phyloP scores from a whole-genome alignment of 2,329 filamentous ascomycete genomes.

The Diaporthe longicolla region DNA sequence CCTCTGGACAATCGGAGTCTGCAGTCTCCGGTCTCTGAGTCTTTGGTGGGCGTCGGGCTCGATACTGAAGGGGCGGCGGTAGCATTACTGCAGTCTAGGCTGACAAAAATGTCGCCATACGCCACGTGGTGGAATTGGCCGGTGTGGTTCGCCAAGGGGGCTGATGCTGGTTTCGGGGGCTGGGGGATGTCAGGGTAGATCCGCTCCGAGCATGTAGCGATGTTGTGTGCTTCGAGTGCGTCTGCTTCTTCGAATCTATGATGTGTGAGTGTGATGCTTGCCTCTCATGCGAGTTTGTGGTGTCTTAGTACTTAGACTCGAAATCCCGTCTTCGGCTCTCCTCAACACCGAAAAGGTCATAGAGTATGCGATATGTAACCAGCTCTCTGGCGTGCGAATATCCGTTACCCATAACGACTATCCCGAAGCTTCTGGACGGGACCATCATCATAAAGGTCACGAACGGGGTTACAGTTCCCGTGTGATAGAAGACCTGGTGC shows the following conservation, averaged over 20 bases:
- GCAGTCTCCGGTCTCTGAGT: neutral
- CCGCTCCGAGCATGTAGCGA: conserved; percentile 40
- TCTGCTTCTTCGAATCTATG: conserved; percentile 27
- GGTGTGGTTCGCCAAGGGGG: conserved; percentile 33
- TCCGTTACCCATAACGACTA: conserved; percentile 42
- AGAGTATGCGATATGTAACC: conserved; percentile 42
- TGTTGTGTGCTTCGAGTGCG: neutral
- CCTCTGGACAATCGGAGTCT: conserved; percentile 3
- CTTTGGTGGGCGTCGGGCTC: too few relatives aligned
- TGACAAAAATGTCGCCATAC: conserved; percentile 39
- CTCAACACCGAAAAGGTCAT: conserved; percentile 43
- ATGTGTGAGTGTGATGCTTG: neutral
- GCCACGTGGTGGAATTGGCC: conserved; percentile 41
- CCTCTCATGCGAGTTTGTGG: too few relatives aligned
- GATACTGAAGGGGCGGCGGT: neutral
- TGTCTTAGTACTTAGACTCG: conserved; percentile 37
- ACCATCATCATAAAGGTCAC: conserved; percentile 44
- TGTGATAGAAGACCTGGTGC: conserved; percentile 43
- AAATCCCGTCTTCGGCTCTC: conserved; percentile 41
- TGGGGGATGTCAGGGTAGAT: conserved; percentile 42
- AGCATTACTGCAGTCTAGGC: conserved; percentile 26
- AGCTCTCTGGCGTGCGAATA: conserved; percentile 27
- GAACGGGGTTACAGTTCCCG: conserved; percentile 36
- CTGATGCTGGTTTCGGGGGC: conserved; percentile 37
- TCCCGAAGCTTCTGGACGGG: conserved; percentile 40